Evolutionary conservation across 2,329 filamentous ascomycete species (phyloP).

Genomic region (Pseudonectria buxi): DNA sequence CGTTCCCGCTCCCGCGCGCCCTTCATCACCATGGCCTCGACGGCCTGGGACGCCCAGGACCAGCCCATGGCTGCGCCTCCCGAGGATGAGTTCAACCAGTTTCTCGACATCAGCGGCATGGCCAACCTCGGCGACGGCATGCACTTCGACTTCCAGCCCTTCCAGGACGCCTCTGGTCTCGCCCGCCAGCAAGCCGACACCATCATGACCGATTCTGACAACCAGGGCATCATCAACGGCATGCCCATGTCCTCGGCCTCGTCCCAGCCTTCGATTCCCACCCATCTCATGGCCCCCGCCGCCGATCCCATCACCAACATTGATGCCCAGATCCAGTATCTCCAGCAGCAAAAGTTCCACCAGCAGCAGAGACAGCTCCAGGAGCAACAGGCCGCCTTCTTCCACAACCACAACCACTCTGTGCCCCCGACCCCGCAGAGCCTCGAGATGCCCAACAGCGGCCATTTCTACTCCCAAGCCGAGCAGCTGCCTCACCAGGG

Average conservation of each 20-base stretch:
- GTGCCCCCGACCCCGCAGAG: conserved; percentile 77
- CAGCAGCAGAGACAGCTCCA: conserved; percentile 53
- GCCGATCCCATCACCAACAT: conserved; percentile 51
- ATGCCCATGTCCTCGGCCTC: conserved; percentile 42
- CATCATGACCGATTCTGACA: conserved; percentile 29
- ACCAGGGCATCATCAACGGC: conserved; percentile 25
- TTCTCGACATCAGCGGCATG: conserved; percentile 54
- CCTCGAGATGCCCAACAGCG: conserved; percentile 58
- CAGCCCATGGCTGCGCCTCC: conserved; percentile 43
- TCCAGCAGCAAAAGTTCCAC: conserved; percentile 57
- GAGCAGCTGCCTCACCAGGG: conserved; percentile 48
- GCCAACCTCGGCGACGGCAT: conserved; percentile 45
- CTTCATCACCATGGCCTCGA: conserved; percentile 36
- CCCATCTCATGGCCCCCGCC: conserved; percentile 38
- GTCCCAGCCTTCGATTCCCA: conserved; percentile 39
- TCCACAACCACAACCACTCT: conserved; percentile 49
- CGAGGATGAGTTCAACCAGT: conserved; percentile 60
- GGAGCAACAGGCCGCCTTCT: conserved; percentile 51
- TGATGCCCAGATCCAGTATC: conserved; percentile 59
- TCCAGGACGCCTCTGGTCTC: conserved; percentile 35
- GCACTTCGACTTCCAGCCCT: conserved; percentile 55
- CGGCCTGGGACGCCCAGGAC: conserved; percentile 50
- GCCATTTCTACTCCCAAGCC: conserved; percentile 54
- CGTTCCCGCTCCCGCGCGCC: too few species aligned
- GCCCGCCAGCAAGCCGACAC: conserved; percentile 26